Evolutionary conservation across 495 filamentous ascomycete genomes (phyloP), one percentile per base, ranked within the genome.

Genomic region (Daldinia caldariorum): DNA sequence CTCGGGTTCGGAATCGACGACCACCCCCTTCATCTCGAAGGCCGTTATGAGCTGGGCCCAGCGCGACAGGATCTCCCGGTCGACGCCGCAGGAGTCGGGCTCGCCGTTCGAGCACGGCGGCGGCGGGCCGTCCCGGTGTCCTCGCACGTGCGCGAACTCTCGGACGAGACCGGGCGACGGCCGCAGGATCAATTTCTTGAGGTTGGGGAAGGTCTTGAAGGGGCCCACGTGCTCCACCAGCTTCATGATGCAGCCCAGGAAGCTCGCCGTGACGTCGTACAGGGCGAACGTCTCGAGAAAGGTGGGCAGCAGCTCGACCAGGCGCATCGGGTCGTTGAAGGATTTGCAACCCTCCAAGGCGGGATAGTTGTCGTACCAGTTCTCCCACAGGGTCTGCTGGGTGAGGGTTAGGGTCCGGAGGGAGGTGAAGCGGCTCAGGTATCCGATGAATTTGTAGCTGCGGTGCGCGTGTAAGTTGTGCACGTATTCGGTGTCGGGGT

Each of bases 351-450:
- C 18, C 0, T 31, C 6, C 14, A 43, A 8, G 6, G n/a, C 41
- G 4, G 41, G n/a, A 18, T 1, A 9, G 0, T 8, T 6, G 18
- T 58, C n/a, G 26, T 32, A 34, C 32, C 35, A 63, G 2, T 1
- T 14, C 37, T 41, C 50, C 53, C 58, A 58, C 13, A 69, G 9
- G 3, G 53, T 53, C 43, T 69, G 66, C 37, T 69, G 66, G 4
- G 66, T 63, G 6, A 69, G 53, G 1, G 5, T 32, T 16, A 38
- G 12, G 45, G 0, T 38, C 16, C 20, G 20, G 10, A 50, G 58
- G 3, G 12, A 26, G 7, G 31, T 0, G 10, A 47, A 47, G 8
- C 2, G 4, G 0, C 10, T 10, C 5, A 47, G 12, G 0, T 1
- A 6, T 0, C 8, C 18, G 16, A 45, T 20, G 41, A 45, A 45